These are phyloP conservation scores for Penicillium sp. DNA, from an alignment of 2,329 filamentous ascomycete species.

Conservation along the genomic window DNA sequence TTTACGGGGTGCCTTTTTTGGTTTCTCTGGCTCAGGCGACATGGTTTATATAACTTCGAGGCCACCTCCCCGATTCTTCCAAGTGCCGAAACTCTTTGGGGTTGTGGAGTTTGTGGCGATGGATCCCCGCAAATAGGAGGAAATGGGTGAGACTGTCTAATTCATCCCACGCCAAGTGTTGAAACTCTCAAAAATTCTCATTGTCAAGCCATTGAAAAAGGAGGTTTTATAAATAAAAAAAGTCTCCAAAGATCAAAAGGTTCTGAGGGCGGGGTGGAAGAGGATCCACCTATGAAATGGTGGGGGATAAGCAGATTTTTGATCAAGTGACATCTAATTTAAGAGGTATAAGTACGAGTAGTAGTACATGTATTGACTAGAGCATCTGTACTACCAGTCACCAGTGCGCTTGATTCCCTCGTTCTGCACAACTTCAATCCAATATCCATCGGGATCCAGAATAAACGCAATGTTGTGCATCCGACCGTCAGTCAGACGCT, in stretches of 20 bases:
- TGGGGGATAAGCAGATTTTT: slow-evolving; percentile 14
- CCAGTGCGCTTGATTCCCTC: slow-evolving; percentile 43
- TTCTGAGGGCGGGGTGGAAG: slow-evolving; percentile 13
- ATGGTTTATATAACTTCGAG: slow-evolving; percentile 12
- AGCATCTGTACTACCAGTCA: slow-evolving; percentile 20
- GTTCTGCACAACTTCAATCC: slow-evolving; percentile 75
- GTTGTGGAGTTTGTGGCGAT: neutral
- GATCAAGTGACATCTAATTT: slow-evolving; percentile 2
- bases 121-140: slow-evolving; percentile 1
- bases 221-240: neutral
- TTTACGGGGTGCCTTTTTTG: slow-evolving; percentile 38
- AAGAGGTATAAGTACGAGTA: neutral
- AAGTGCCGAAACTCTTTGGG: neutral
- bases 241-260: slow-evolving; percentile 1
- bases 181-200: neutral
- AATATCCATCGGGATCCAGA: slow-evolving; percentile 83
- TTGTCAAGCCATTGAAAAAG: slow-evolving; percentile 1
- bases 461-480: slow-evolving; percentile 96
- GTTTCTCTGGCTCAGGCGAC: slow-evolving; percentile 27
- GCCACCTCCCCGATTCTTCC: neutral
- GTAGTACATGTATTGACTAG: neutral
- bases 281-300: slow-evolving; percentile 25
- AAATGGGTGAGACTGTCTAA: slow-evolving; percentile 2
- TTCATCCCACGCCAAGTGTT: slow-evolving; percentile 6
- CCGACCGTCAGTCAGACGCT: slow-evolving; percentile 81